phyloP scores from a whole-genome alignment of 2,329 filamentous ascomycete genomes.

The Septoria linicola region DNA sequence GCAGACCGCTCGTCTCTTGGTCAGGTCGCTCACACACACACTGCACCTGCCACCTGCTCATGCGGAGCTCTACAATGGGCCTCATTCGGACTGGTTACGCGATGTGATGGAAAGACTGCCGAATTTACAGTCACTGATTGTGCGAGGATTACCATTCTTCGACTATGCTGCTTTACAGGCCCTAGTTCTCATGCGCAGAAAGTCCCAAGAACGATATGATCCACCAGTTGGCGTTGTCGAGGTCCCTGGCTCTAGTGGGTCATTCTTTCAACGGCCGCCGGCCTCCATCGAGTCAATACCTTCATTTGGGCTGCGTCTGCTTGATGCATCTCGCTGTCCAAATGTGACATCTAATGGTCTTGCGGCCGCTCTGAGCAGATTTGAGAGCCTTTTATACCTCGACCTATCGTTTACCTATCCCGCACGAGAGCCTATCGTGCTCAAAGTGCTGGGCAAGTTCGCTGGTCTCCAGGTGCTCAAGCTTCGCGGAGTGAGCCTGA shows the following conservation, averaged over 20 bases:
- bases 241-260: slow-evolving; percentile 37
- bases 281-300: slow-evolving; percentile 11
- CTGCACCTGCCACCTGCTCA: slow-evolving; percentile 61
- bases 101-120: slow-evolving; percentile 60
- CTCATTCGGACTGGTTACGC: slow-evolving; percentile 58
- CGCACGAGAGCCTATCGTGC: slow-evolving; percentile 40
- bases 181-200: slow-evolving; percentile 37
- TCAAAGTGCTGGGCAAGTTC: slow-evolving; percentile 49
- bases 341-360: slow-evolving; percentile 59
- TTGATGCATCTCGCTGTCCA: slow-evolving; percentile 57
- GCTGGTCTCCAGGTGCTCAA: slow-evolving; percentile 58
- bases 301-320: slow-evolving; percentile 52
- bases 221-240: slow-evolving; percentile 26
- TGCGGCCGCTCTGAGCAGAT: slow-evolving; percentile 52
- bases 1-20: slow-evolving; percentile 52
- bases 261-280: slow-evolving; percentile 23
- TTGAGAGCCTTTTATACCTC: slow-evolving; percentile 57
- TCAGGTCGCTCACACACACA: slow-evolving; percentile 60
- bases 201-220: slow-evolving; percentile 31
- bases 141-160: slow-evolving; percentile 60
- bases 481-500: slow-evolving; percentile 53
- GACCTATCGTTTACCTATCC: slow-evolving; percentile 53
- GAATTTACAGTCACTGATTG: slow-evolving; percentile 59
- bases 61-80: slow-evolving; percentile 61
- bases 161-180: slow-evolving; percentile 58